Evolutionary conservation across 202 grass and related monocot genomes (phyloP).

Genomic region (Musa balbisiana): DNA sequence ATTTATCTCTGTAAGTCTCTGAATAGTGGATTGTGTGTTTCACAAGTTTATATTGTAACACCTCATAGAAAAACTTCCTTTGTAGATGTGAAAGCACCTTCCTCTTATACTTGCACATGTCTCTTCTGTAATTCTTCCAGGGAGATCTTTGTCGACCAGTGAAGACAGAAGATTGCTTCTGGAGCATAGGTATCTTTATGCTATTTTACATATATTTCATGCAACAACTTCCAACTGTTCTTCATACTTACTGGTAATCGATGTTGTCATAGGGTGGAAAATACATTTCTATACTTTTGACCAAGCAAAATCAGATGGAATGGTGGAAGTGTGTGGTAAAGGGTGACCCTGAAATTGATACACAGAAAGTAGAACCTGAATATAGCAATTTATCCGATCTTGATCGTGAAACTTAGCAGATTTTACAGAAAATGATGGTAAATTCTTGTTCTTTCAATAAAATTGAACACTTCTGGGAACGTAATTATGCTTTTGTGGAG

Average conservation of each 20-base stretch:
- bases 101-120: background rate
- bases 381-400: slow-evolving; percentile 84
- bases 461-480: no score
- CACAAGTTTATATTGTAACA: background rate
- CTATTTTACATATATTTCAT: background rate
- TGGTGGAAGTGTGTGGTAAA: slow-evolving; percentile 89
- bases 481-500: background rate
- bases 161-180: slow-evolving; percentile 90
- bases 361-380: slow-evolving; percentile 87
- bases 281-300: slow-evolving; percentile 57
- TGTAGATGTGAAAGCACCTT: background rate
- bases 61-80: background rate
- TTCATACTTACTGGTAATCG: background rate
- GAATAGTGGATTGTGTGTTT: background rate
- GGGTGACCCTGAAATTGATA: slow-evolving; percentile 86
- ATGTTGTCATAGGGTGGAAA: slow-evolving; percentile 63
- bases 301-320: slow-evolving; percentile 96
- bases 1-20: slow-evolving; percentile 65
- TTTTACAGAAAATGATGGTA: slow-evolving; percentile 99
- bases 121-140: slow-evolving; percentile 26
- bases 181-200: slow-evolving; percentile 68
- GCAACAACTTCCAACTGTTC: background rate
- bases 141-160: slow-evolving; percentile 66
- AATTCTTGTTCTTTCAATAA: background rate
- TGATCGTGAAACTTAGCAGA: slow-evolving; percentile 91